Evolutionary conservation across 2,329 filamentous ascomycete genomes (phyloP).

Genomic region (Lecanosticta acicola): DNA sequence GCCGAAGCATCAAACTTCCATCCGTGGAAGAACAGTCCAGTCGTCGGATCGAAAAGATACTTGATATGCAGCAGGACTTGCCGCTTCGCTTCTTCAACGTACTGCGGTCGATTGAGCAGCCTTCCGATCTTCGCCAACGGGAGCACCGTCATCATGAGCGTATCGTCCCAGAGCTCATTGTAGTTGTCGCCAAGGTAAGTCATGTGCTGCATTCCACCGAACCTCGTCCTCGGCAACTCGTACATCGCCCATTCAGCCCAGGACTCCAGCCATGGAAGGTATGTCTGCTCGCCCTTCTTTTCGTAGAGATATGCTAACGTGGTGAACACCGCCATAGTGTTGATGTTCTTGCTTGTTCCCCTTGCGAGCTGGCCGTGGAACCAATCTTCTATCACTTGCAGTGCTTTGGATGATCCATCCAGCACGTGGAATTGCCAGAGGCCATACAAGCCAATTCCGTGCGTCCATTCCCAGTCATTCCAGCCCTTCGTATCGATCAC

Average conservation of each 20-base stretch:
- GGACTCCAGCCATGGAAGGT: constrained; percentile 69
- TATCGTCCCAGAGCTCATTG: constrained; percentile 78
- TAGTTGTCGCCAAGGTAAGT: constrained; percentile 67
- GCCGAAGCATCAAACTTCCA: constrained; percentile 66
- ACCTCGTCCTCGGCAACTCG: constrained; percentile 65
- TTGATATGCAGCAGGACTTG: constrained; percentile 75
- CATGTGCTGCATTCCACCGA: constrained; percentile 68
- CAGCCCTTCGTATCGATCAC: constrained; percentile 81
- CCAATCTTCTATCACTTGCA: constrained; percentile 67
- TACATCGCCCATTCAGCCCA: constrained; percentile 83
- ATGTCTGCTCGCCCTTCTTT: constrained; percentile 61
- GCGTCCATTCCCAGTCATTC: constrained; percentile 64
- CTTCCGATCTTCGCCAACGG: constrained; percentile 74
- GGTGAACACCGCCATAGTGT: constrained; percentile 74
- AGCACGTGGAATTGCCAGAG: constrained; percentile 77
- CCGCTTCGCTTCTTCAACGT: constrained; percentile 69
- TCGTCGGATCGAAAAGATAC: constrained; percentile 67
- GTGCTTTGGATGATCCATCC: constrained; percentile 55
- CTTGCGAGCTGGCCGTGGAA: constrained; percentile 63
- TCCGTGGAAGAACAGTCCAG: constrained; percentile 74
- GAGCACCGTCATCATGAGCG: constrained; percentile 81
- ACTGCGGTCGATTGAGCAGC: constrained; percentile 62
- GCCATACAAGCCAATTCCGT: constrained; percentile 54
- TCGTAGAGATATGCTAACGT: constrained; percentile 75
- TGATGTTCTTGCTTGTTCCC: constrained; percentile 79